These are phyloP conservation scores for Tricholoma furcatifolium DNA, from an alignment of 768 basidiomycete species.

Conservation along the genomic window DNA sequence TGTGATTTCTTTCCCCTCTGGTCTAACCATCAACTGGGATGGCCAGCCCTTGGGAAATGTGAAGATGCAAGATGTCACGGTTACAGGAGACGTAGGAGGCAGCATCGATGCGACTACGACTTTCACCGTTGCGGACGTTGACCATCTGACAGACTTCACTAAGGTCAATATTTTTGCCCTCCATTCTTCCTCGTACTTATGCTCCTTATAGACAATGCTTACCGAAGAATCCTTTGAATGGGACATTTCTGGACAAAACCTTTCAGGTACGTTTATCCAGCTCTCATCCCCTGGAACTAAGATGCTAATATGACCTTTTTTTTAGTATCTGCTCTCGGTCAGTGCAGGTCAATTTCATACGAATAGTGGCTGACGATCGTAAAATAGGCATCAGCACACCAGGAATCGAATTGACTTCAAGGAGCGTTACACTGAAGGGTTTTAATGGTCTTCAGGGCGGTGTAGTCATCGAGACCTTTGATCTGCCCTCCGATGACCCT, in stretches of 20 bases:
- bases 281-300: not conserved
- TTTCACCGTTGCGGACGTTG: constrained; percentile 59
- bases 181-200: not conserved
- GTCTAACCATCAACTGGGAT: constrained; percentile 60
- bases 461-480: constrained; percentile 64
- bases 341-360: constrained; percentile 4
- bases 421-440: constrained; percentile 63
- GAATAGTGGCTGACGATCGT: not conserved
- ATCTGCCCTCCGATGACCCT: constrained; percentile 69
- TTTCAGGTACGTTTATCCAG: constrained; percentile 44
- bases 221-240: constrained; percentile 68
- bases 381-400: constrained; percentile 53
- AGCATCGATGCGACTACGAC: constrained; percentile 49
- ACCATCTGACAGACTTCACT: constrained; percentile 61
- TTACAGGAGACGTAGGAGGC: constrained; percentile 65
- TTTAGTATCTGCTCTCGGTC: constrained; percentile 57
- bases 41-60: constrained; percentile 58
- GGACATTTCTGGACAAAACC: constrained; percentile 63
- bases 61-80: constrained; percentile 55
- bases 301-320: constrained; percentile 2
- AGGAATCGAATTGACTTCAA: constrained; percentile 52
- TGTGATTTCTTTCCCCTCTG: constrained; percentile 60
- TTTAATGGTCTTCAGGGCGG: constrained; percentile 66
- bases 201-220: constrained; percentile 42
- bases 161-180: constrained; percentile 34